Base-by-base conservation (phyloP, 1,284 basidiomycete genomes). In the Hemileia vastatrix region DNA sequence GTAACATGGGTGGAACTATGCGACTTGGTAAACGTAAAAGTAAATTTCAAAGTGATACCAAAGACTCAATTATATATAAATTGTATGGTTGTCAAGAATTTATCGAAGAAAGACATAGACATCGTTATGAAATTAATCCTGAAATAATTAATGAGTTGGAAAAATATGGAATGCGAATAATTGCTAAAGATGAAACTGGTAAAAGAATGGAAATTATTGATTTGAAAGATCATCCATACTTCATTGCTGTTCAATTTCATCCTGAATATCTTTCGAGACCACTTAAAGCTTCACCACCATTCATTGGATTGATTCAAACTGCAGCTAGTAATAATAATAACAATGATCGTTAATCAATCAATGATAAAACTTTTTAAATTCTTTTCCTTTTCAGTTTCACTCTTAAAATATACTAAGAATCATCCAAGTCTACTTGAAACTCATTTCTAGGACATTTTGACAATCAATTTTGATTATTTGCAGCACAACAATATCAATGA, bases 241-340 rank as follows among this genome's bases (percentile, higher is more conserved):
- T 94, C 77, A 80, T 96, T 59, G 94, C 85, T 49, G 81, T 98
- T 61, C 94, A 98, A 79, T 90, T 94, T 0, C 94, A 98, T 74
- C 94, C 94, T 2, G 94, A 98, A 77, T 94, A 98, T 79, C 96
- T 92, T 79, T 94, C 94, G 21, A 86, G 94, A 18, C 94, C 94
- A 1, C 81, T 98, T 57, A 97, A 98, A 79, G 94, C 94, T 0
- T 95, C 91, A 0, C 94, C 94, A 2, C 87, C 92, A 0, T 97
- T 97, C 85, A 85, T 98, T 43, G 94, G 95, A 9, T 87, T 98
- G 73, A 83, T 98, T 48, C 86, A 94, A 2, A 92, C 95, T 0
- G 81, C 94, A 0, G 86, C 84, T 40, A 84, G 85, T n/a, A n/a
- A n/a, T n/a, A n/a, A n/a, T n/a, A n/a, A n/a, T n/a, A n/a, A n/a